phyloP scores from a whole-genome alignment of 1,139 yeast genomes.

The Blastobotrys aristatus region DNA sequence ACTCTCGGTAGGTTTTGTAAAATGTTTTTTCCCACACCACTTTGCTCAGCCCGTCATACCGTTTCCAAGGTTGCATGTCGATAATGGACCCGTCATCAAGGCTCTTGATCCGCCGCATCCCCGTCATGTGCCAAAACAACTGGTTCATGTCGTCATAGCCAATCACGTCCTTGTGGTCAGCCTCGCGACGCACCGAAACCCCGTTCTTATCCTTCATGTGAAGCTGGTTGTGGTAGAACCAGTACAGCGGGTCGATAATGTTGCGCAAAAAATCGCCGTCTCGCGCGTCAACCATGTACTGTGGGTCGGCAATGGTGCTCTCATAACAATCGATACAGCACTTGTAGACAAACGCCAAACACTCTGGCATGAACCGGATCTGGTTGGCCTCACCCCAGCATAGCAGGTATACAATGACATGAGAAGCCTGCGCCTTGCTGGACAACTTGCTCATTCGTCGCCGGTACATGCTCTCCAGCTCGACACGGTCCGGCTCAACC shows the following conservation, averaged over 20 bases:
- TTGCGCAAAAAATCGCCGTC: constrained; percentile 51
- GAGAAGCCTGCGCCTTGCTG: constrained; percentile 54
- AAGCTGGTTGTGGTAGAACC: constrained; percentile 44
- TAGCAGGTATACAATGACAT: constrained; percentile 61
- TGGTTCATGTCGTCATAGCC: constrained; percentile 89
- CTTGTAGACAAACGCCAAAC: constrained; percentile 72
- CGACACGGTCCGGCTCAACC: neutral
- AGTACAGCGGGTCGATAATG: constrained; percentile 70
- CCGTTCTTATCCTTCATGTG: constrained; percentile 25
- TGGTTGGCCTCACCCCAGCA: constrained; percentile 93
- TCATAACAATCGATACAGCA: constrained; percentile 68
- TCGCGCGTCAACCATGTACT: neutral
- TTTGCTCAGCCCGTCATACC: constrained; percentile 46
- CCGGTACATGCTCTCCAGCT: constrained; percentile 44
- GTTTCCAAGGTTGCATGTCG: constrained; percentile 40
- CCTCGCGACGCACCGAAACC: constrained; percentile 45
- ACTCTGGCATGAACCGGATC: constrained; percentile 78
- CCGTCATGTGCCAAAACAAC: constrained; percentile 72
- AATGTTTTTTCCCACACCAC: constrained; percentile 62
- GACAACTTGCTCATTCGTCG: constrained; percentile 51
- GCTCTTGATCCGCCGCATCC: constrained; percentile 47
- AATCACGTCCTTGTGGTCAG: constrained; percentile 64
- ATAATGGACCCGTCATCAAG: constrained; percentile 41
- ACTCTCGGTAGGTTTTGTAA: constrained; percentile 68
- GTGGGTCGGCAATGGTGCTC: neutral